These are phyloP conservation scores for Hortiboletus campestris DNA, from an alignment of 768 basidiomycete genomes.

Conservation along the genomic window DNA sequence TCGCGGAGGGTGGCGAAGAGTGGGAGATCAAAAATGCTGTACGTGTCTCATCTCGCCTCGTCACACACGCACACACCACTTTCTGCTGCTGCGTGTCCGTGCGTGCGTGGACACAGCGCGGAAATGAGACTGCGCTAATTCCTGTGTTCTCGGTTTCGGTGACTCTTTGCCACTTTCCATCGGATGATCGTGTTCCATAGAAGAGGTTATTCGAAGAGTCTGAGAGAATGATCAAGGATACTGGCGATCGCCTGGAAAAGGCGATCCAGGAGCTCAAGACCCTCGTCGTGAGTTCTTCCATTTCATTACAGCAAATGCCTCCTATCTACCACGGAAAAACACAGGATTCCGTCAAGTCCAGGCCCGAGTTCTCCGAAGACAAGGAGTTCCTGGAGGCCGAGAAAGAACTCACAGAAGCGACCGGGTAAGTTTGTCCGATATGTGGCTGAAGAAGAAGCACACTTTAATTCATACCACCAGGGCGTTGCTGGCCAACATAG, in stretches of 20 bases:
- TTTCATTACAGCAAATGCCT: constrained; percentile 10
- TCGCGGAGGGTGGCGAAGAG: constrained; percentile 59
- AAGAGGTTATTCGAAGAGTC: constrained; percentile 71
- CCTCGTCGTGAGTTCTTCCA: constrained; percentile 58
- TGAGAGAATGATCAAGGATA: constrained; percentile 76
- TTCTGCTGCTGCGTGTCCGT: constrained; percentile 15
- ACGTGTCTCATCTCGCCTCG: constrained; percentile 29
- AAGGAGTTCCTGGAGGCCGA: constrained; percentile 56
- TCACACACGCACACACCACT: constrained; percentile 2
- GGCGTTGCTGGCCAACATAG: constrained; percentile 8
- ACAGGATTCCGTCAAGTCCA: constrained; percentile 30
- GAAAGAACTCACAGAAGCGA: constrained; percentile 52
- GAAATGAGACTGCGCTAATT: constrained; percentile 29
- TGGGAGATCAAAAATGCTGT: constrained; percentile 81
- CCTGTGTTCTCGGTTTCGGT: constrained; percentile 15
- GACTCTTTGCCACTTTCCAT: constrained; percentile 10
- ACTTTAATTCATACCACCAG: constrained; percentile 23
- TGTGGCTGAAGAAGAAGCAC: constrained; percentile 1
- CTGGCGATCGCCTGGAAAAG: constrained; percentile 56
- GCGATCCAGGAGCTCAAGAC: constrained; percentile 62
- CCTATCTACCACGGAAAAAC: constrained; percentile 5
- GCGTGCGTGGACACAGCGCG: constrained; percentile 22
- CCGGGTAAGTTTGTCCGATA: constrained; percentile 34
- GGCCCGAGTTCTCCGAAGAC: constrained; percentile 32
- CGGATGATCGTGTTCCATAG: constrained; percentile 35